Evolutionary conservation across 1,284 basidiomycete genomes (phyloP).

Genomic region (Trametes sp.): DNA sequence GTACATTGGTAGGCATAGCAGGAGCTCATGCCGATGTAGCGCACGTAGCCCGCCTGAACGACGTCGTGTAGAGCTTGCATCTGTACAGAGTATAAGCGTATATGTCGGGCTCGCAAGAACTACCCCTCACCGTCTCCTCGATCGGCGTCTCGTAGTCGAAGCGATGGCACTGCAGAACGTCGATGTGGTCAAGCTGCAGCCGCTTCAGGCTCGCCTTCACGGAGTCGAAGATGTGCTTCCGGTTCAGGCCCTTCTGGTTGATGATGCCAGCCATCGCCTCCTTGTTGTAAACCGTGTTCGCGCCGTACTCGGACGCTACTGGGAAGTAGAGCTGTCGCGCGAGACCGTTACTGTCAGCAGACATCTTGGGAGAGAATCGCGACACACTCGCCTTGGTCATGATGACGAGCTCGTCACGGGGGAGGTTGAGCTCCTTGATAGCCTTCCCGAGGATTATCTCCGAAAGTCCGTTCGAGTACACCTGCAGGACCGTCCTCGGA

Average conservation of each 20-base stretch:
- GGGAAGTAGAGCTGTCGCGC: conserved; percentile 44
- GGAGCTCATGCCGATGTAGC: conserved; percentile 51
- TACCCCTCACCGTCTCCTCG: conserved; percentile 33
- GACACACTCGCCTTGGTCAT: conserved; percentile 55
- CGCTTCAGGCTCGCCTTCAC: conserved; percentile 72
- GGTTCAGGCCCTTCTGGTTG: conserved; percentile 45
- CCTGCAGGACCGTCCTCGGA: conserved; percentile 11
- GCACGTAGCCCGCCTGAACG: conserved; percentile 45
- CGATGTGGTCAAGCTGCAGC: conserved; percentile 75
- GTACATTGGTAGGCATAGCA: conserved; percentile 48
- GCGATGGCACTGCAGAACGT: conserved; percentile 63
- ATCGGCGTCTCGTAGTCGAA: conserved; percentile 42
- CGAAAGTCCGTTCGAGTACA: conserved; percentile 52
- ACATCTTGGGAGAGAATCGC: too few relatives aligned
- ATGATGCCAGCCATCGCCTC: conserved; percentile 35
- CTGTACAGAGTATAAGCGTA: not conserved
- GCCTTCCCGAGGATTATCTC: conserved; percentile 67
- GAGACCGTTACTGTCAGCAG: conserved; percentile 7
- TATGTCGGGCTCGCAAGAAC: too few relatives aligned
- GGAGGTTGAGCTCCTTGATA: conserved; percentile 59
- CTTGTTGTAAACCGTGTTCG: not conserved
- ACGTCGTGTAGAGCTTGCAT: conserved; percentile 48
- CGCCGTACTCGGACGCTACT: not conserved
- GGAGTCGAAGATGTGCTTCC: conserved; percentile 74
- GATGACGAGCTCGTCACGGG: conserved; percentile 62